Evolutionary conservation across 2,329 filamentous ascomycete species (phyloP).

Genomic region (Cladosporium sphaerospermum): DNA sequence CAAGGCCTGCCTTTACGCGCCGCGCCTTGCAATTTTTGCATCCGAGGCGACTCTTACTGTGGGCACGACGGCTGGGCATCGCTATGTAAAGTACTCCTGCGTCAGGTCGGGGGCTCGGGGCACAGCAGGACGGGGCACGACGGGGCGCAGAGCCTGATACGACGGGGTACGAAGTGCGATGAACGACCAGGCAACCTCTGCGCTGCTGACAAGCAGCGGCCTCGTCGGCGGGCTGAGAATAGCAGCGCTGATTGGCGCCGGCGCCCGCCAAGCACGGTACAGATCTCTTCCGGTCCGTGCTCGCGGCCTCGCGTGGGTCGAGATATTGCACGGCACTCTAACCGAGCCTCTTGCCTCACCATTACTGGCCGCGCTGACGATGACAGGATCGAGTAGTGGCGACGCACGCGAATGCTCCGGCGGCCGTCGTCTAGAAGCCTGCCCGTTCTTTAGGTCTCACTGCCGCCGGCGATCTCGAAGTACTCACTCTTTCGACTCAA

Average conservation of each 20-base stretch:
- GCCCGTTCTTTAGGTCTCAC: too few species aligned
- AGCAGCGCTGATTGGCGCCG: neutral
- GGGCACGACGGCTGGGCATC: conserved; percentile 26
- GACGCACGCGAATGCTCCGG: neutral
- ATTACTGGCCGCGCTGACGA: neutral
- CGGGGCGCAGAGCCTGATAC: too few species aligned
- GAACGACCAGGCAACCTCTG: neutral
- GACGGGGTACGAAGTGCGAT: conserved; percentile 13
- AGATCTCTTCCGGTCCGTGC: neutral
- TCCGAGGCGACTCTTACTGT: conserved; percentile 24
- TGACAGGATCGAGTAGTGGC: conserved; percentile 3
- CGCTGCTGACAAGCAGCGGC: too few species aligned
- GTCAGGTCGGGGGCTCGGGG: too few species aligned
- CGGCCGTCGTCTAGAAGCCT: too few species aligned
- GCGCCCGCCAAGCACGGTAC: conserved; percentile 5
- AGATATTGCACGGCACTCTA: conserved; percentile 7
- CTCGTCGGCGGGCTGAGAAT: too few species aligned
- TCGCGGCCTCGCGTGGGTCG: too few species aligned
- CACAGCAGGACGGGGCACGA: too few species aligned
- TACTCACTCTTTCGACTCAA: too few species aligned
- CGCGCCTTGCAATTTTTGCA: conserved; percentile 24
- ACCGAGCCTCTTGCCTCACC: neutral
- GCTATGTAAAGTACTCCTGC: conserved; percentile 1
- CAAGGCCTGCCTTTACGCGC: conserved; percentile 24
- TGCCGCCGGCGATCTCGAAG: too few species aligned